Evolutionary conservation across 805 yeast genomes (phyloP).

Genomic region (Candida tammaniensis): DNA sequence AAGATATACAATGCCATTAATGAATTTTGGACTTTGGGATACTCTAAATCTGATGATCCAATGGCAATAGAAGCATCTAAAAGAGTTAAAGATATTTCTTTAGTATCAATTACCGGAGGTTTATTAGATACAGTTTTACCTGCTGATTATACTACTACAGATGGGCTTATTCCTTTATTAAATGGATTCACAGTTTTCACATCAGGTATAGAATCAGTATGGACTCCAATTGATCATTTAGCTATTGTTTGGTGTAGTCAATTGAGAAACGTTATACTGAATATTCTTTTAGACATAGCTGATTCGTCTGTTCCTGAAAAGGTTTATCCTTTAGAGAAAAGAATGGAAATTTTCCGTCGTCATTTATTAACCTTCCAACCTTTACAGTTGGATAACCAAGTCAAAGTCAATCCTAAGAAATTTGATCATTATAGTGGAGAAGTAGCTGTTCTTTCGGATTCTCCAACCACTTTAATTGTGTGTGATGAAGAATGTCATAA

Average conservation of each 20-base stretch:
- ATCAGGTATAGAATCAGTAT: slow-evolving; percentile 83
- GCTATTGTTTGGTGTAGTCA: slow-evolving; percentile 98
- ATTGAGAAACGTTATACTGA: slow-evolving; percentile 61
- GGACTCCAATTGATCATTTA: slow-evolving; percentile 92
- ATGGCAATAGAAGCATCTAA: slow-evolving; percentile 34
- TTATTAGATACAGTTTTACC: slow-evolving; percentile 73
- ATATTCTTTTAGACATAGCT: slow-evolving; percentile 55
- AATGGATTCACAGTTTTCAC: slow-evolving; percentile 84
- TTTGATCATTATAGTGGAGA: neutral
- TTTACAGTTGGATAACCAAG: too few relatives aligned
- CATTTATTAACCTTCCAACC: slow-evolving; percentile 2
- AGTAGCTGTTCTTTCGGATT: neutral
- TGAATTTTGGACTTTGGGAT: slow-evolving; percentile 75
- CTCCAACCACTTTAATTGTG: neutral
- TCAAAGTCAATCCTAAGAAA: neutral
- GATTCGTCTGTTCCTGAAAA: slow-evolving; percentile 46
- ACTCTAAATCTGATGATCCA: slow-evolving; percentile 17
- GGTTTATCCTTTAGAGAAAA: slow-evolving; percentile 49
- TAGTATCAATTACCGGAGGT: slow-evolving; percentile 91
- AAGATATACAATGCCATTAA: slow-evolving; percentile 72
- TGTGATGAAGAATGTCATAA: slow-evolving; percentile 2
- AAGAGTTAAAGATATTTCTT: slow-evolving; percentile 56
- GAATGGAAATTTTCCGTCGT: slow-evolving; percentile 59
- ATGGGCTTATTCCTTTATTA: slow-evolving; percentile 64
- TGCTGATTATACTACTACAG: slow-evolving; percentile 81